Conservation (phyloP, 257 asterid species). For the Rauvolfia tetraphylla region DNA sequence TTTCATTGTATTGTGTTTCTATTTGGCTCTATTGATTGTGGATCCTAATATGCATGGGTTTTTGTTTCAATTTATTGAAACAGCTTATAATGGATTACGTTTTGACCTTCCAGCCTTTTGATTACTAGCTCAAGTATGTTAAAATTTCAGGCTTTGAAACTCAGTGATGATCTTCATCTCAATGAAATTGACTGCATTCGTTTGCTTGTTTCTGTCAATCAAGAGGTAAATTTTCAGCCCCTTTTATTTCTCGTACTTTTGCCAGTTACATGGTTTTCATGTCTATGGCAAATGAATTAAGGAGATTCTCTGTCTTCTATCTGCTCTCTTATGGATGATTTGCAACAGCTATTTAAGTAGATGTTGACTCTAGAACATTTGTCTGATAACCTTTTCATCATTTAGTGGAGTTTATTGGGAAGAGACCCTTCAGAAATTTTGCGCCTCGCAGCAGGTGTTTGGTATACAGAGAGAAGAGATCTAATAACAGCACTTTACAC, state of each 20-base stretch:
- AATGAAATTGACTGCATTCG: slow-evolving; percentile 85
- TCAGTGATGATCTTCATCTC: slow-evolving; percentile 95
- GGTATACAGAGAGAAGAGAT: slow-evolving; percentile 96
- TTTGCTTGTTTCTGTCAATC: slow-evolving; percentile 79
- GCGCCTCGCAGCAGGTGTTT: slow-evolving; percentile 89
- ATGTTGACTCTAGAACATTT: neutral
- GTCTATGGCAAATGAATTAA: neutral
- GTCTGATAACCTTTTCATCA: slow-evolving; percentile 3
- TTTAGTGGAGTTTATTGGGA: slow-evolving; percentile 84
- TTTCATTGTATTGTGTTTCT: neutral
- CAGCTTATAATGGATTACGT: neutral
- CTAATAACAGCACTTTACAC: slow-evolving; percentile 76
- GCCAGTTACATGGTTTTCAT: neutral
- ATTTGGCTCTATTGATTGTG: neutral
- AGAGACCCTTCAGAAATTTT: slow-evolving; percentile 80
- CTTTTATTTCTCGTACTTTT: slow-evolving; percentile 5
- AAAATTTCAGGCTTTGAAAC: slow-evolving; percentile 62
- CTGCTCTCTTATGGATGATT: neutral
- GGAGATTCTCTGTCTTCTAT: neutral
- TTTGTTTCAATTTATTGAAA: neutral
- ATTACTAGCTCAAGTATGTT: slow-evolving; percentile 20
- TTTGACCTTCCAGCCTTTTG: slow-evolving; percentile 18
- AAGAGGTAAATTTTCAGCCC: slow-evolving; percentile 59
- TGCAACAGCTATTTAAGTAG: neutral
- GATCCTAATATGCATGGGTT: neutral